Evolutionary conservation across 2,329 filamentous ascomycete species (phyloP).

Genomic region (Penicillium olsonii): DNA sequence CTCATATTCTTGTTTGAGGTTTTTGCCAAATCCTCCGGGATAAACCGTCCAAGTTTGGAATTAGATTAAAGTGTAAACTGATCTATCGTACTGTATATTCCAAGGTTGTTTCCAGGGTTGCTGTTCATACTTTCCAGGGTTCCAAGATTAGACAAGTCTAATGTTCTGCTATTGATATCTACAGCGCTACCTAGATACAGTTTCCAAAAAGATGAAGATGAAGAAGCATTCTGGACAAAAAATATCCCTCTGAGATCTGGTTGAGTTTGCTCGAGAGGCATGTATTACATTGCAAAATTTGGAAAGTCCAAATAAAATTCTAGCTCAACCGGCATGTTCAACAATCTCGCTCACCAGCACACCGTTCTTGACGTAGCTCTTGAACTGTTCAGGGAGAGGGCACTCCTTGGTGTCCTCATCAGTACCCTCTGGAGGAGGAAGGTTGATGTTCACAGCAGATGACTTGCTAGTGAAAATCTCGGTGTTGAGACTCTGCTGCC

Average conservation of each 20-base stretch:
- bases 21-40: too few species aligned
- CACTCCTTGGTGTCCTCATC: constrained; percentile 85
- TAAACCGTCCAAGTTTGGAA: too few species aligned
- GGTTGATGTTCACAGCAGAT: constrained; percentile 80
- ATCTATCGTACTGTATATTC: too few species aligned
- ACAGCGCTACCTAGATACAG: constrained; percentile 23
- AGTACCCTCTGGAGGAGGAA: constrained; percentile 65
- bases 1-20: too few species aligned
- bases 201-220: constrained; percentile 7
- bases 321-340: constrained; percentile 74
- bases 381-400: constrained; percentile 85
- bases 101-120: too few species aligned
- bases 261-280: neutral
- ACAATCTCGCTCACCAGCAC: constrained; percentile 91
- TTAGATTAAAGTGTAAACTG: too few species aligned
- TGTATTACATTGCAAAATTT: constrained; percentile 1
- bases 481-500: constrained; percentile 73
- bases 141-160: neutral
- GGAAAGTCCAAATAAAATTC: neutral
- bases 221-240: neutral
- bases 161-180: constrained; percentile 21
- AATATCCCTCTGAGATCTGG: neutral
- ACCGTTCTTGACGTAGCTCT: constrained; percentile 75
- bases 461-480: constrained; percentile 91
- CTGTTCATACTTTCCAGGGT: too few species aligned